A percentile compares a stretch with the other conserved stretches of the same genome.
Conservation (phyloP, 495 filamentous ascomycete genomes). For the Saxophila tyrrhenica region DNA sequence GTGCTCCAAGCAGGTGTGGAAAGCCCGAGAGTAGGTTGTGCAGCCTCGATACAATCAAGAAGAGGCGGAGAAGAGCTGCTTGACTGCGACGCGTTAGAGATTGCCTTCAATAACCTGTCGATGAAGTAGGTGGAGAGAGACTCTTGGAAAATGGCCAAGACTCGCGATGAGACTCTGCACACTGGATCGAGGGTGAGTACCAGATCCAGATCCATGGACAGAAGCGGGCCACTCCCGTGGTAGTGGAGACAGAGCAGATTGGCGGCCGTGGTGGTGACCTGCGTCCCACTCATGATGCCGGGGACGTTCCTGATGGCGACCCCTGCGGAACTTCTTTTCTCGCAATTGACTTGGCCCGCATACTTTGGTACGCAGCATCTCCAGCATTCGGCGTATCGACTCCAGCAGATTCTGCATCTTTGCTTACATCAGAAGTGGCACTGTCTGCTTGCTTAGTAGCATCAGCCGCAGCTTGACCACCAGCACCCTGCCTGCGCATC, state of each 20-base stretch:
- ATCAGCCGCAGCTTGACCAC: neutral
- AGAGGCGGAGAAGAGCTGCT: too few species aligned
- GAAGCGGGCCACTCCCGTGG: too few species aligned
- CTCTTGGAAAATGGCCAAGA: too few species aligned
- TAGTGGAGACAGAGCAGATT: too few species aligned
- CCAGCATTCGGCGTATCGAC: neutral
- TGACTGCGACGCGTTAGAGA: too few species aligned
- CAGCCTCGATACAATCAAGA: neutral
- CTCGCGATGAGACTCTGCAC: too few species aligned
- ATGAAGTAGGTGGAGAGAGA: too few species aligned
- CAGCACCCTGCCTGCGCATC: neutral
- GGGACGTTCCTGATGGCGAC: neutral
- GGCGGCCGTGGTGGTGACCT: too few species aligned
- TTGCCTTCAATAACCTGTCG: too few species aligned
- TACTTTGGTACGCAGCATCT: slow-evolving; percentile 4
- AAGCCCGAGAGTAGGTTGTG: neutral
- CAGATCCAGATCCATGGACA: too few species aligned
- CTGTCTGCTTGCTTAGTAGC: neutral
- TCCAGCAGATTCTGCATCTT: neutral
- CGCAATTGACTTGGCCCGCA: slow-evolving; percentile 4
- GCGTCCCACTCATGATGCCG: neutral
- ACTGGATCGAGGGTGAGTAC: too few species aligned
- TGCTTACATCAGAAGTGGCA: neutral
- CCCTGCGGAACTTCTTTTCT: too few species aligned
- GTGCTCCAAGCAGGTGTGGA: neutral